Base-by-base conservation (phyloP, 179 eudicot species). In the Heliamphora pulchella region DNA sequence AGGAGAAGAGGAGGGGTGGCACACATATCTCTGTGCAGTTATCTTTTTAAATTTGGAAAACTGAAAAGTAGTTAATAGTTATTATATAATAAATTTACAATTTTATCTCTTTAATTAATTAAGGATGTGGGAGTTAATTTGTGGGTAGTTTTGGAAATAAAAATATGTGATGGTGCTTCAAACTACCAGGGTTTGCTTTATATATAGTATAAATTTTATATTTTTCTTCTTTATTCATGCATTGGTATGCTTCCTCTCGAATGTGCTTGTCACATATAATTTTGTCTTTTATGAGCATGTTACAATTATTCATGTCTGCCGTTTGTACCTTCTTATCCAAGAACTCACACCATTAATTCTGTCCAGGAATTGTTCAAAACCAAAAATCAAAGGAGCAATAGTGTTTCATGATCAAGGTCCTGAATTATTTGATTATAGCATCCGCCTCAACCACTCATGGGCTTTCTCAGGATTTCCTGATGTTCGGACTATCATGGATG, bases 391-490 rank as follows among this genome's bases (percentile, higher is more conserved):
- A 89, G 99, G 98, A 86, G 99, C 99, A 79, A 90, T 96, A 74
- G 87, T 96, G 77, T 94, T 96, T 91, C 97, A 96, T 87, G 81
- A 86, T 80, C 97, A 94, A 85, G 98, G 99, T 79, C 99, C 99
- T 82, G 89, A 88, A 71, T n/a, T 86, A 57, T 96, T 88, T 86
- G 99, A 96, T 85, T 96, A 96, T 84, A 96, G 99, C 85, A 94
- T 94, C 81, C 97, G 99, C 77, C 93, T 96, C 86, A 96, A 96
- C 86, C 99, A 96, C 87, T 82, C 98, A 62, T 96, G 98, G 99
- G 99, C 99, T 62, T 92, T 94, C 85, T 88, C 97, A 14, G 99
- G 99, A 84, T 94, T 94, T 84, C 99, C 99, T 83, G 89, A 94
- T 94, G 91, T 92, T 83, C 89, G 86, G 81, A 78, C 88, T 80